Evolutionary conservation across 1,284 basidiomycete species (phyloP), one percentile per base, ranked within the genome.

Genomic region (Fistulina hepatica): DNA sequence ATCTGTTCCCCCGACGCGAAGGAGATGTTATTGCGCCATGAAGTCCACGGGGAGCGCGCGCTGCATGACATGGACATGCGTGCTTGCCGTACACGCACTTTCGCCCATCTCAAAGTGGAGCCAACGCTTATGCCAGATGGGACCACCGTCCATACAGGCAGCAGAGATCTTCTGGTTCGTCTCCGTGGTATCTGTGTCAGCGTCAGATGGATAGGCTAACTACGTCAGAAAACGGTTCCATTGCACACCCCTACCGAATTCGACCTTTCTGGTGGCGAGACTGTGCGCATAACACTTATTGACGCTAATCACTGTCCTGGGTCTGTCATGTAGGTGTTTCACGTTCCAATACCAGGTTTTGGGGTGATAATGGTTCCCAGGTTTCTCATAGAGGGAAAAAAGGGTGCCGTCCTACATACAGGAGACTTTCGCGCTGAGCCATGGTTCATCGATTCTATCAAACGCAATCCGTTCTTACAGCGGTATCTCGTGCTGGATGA

Each of bases 221-320:
- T 3, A 4, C 10, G 10, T 31, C 43, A 76, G 71, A 63, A 57
- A 48, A 44, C 70, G 2, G 46, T 82, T 19, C 70, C 71, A 0
- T 50, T 81, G 26, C 65, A 85, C 44, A 69, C 64, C 4, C 83
- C 90, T 0, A 84, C 75, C 0, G 47, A 57, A 22, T 65, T 79
- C 28, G 71, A 77, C 13, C 59, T 92, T 15, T 67, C 62, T 6
- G 65, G 71, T 5, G 63, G 63, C 7, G 72, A 80, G 40, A 57
- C 54, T 1, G 73, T 91, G 3, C 77, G 65, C 0, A 69, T 95
- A 41, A 94, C 90, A 0, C 66, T 88, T 3, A 60, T 97, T 11
- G 84, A 93, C 48, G 91, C 93, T 2, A 97, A 97, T 52, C 93
- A 97, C 54, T 95, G 91, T 56, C 90, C 89, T 8, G 93, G 93